A percentile compares a stretch with the other conserved stretches of the same genome.
phyloP scores from a whole-genome alignment of 805 yeast species.

The Komagataella populi region DNA sequence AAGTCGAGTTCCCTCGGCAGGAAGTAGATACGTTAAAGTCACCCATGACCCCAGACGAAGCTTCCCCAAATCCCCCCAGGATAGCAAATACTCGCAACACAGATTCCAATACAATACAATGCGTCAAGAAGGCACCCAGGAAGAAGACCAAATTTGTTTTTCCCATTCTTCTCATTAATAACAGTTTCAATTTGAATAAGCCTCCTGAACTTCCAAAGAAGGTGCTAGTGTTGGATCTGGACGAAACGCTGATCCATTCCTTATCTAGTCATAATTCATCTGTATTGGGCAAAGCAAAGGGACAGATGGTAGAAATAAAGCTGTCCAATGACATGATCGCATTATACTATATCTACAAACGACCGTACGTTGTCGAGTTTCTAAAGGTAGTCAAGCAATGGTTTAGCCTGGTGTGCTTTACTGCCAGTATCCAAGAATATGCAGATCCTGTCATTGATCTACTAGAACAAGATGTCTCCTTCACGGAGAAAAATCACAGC shows the following conservation, averaged over 20 bases:
- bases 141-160: constrained; percentile 14
- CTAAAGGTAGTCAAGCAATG: constrained; percentile 66
- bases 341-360: constrained; percentile 76
- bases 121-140: constrained; percentile 7
- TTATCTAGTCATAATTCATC: constrained; percentile 47
- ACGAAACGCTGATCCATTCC: constrained; percentile 91
- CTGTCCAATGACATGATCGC: constrained; percentile 57
- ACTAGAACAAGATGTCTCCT: constrained; percentile 51
- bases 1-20: constrained; percentile 14
- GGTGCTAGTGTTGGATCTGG: constrained; percentile 76
- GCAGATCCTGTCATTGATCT: constrained; percentile 96
- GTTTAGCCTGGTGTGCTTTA: constrained; percentile 84
- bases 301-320: constrained; percentile 74
- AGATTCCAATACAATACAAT: background rate
- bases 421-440: constrained; percentile 88
- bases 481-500: constrained; percentile 11
- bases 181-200: constrained; percentile 12
- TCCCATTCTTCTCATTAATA: constrained; percentile 18
- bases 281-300: constrained; percentile 26
- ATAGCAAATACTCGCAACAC: background rate
- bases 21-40: constrained; percentile 20
- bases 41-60: constrained; percentile 8
- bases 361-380: constrained; percentile 86
- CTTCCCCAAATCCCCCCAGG: background rate
- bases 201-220: constrained; percentile 27